Base-by-base conservation (phyloP, 2,329 filamentous ascomycete genomes). In the Ophiostoma tasmaniense region DNA sequence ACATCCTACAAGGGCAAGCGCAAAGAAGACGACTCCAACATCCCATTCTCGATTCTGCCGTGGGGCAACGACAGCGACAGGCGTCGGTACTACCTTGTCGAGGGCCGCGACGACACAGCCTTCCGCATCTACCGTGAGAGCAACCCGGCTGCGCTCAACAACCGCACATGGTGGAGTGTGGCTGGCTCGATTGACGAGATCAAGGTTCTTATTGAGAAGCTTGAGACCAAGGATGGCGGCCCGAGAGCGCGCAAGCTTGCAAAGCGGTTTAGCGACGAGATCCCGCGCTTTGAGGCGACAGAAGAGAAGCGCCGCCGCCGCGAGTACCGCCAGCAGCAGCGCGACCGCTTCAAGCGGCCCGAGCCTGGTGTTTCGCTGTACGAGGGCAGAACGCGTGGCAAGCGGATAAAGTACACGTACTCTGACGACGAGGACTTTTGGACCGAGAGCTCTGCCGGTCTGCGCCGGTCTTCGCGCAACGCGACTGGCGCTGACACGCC, bases 251-350 rank as follows among this genome's bases (percentile, higher is more conserved):
- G 87, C 75, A 87, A 88, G 70, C 83, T 98, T 42, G 88, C 90
- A 70, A 87, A 90, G 73, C 91, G 89, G 77, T 96, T 99, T 75
- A 78, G 84, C 45, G 85, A 87, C 67, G 93, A 93, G 13, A 86
- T 98, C 42, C 92, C 93, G 42, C 88, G 93, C 42, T 97, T 99
- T 74, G 94, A 98, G 78, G 92, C 90, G 45, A 93, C 92, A 5
- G 93, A 98, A 79, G 93, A 96, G 91, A 98, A 97, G 85, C 91
- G 95, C 68, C 92, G 89, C 78, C 90, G 93, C 62, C 90, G 95
- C 70, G 95, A 99, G 75, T 98, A 99, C 75, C 89, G 95, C 20
- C 87, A 92, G 76, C 85, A 88, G 74, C 91, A 92, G 72, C 94
- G 94, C 76, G 91, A 94, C 71, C 89, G 91, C 70, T 98, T 98